These are phyloP conservation scores for Fonsecaea pedrosoi DNA, from an alignment of 2,329 filamentous ascomycete genomes.

Conservation along the genomic window DNA sequence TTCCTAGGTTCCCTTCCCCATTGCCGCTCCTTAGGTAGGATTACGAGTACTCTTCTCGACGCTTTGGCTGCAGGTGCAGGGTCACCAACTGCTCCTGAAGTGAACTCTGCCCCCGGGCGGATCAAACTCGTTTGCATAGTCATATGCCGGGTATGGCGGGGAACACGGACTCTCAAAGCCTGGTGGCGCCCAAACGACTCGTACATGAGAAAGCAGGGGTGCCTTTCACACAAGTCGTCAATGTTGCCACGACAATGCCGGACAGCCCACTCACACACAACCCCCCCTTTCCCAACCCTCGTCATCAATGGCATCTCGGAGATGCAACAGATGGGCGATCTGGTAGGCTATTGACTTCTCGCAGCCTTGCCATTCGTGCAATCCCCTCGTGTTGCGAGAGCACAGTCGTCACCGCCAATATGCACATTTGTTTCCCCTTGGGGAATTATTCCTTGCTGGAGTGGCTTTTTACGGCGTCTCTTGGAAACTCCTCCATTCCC, in stretches of 20 bases:
- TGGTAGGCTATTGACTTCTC: constrained; percentile 4
- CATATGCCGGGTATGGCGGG: constrained; percentile 9
- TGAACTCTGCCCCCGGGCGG: constrained; percentile 10
- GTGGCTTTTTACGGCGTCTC: not conserved
- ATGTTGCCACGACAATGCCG: not conserved
- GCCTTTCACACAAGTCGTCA: not conserved
- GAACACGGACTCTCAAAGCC: not conserved
- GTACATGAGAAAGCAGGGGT: not conserved
- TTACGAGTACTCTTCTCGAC: not conserved
- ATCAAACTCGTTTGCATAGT: constrained; percentile 8
- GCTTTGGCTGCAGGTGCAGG: constrained; percentile 5
- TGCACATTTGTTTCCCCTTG: constrained; percentile 1
- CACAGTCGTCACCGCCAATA: not conserved
- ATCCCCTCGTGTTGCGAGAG: constrained; percentile 4
- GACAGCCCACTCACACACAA: not conserved
- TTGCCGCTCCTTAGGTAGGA: not conserved
- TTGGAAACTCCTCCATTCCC: not conserved
- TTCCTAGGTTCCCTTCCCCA: constrained; percentile 1
- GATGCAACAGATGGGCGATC: not conserved
- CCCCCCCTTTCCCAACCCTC: not conserved
- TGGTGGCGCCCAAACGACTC: not conserved
- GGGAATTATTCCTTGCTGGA: not conserved
- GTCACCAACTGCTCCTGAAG: constrained; percentile 3
- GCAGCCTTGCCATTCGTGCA: constrained; percentile 20
- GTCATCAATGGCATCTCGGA: constrained; percentile 3